Evolutionary conservation across 2,329 filamentous ascomycete species (phyloP), one percentile per base, ranked within the genome.

Genomic region (Torrubiella hemipterigena): DNA sequence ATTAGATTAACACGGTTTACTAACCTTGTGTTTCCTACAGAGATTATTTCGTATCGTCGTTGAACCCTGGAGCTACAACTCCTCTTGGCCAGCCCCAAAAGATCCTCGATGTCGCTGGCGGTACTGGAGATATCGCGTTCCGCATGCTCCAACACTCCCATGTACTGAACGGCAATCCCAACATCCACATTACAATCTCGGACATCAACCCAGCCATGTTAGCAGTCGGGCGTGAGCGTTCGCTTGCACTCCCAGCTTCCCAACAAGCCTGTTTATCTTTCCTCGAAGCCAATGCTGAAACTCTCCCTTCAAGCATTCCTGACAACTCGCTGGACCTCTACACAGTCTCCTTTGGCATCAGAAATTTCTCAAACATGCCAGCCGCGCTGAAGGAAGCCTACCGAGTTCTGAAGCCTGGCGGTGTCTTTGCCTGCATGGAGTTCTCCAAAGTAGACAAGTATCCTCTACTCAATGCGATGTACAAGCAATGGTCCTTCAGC

Each of bases 181-280:
- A 80, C 45, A 83, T 87, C 6, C 78, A 73, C 51, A 85, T 98
- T 42, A 94, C 82, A 23, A 85, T 96, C 47, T 81, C 83, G 29
- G 91, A 98, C 61, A 98, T 98, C 63, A 98, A 98, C 61, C 74
- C 84, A 0, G 77, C 84, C 42, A 98, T 98, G 91, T 72, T 98
- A 1, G 74, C 74, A 9, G 91, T 95, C 48, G 91, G 91, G 34
- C 72, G 73, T 41, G 81, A 89, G 55, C 79, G 91, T 40, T 78
- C 84, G 14, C 61, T 77, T 15, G 44, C 65, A 16, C 57, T 74
- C 2, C 64, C 69, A 4, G 61, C 62, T 20, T 58, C 62, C 16
- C 67, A 77, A 42, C 74, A 71, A 37, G 56, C 63, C 12, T 62
- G 60, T n/a, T 63, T 81, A 16, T 64, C 65, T 33, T 98, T 94